Evolutionary conservation across 805 yeast genomes (phyloP).

Genomic region (Phaffomyces opuntiae): DNA sequence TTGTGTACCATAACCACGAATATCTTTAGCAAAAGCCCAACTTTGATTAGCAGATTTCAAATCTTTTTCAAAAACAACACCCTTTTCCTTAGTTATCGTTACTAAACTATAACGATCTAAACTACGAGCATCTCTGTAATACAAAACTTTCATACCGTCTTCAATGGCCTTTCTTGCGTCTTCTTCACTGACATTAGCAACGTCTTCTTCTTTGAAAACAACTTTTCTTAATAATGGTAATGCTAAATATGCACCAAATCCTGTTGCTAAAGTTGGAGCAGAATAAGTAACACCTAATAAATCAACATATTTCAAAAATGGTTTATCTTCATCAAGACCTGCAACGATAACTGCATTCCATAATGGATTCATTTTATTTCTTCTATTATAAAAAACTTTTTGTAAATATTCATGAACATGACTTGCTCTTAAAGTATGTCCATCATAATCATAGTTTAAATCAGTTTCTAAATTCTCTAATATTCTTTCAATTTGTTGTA

Average conservation of each 20-base stretch:
- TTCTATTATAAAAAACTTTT: conserved; percentile 75
- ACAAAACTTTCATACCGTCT: conserved; percentile 89
- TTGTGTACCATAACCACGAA: conserved; percentile 85
- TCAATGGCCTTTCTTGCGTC: conserved; percentile 72
- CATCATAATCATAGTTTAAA: conserved; percentile 68
- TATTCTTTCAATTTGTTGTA: conserved; percentile 72
- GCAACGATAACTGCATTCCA: conserved; percentile 95
- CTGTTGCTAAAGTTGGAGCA: conserved; percentile 88
- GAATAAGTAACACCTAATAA: conserved; percentile 86
- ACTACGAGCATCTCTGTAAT: conserved; percentile 94
- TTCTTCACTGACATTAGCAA: conserved; percentile 56
- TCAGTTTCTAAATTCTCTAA: conserved; percentile 76
- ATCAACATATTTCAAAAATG: conserved; percentile 82
- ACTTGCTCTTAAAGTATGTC: conserved; percentile 70
- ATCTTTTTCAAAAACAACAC: conserved; percentile 58
- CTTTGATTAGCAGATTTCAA: conserved; percentile 67
- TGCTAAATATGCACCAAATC: conserved; percentile 94
- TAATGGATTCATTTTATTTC: conserved; percentile 90
- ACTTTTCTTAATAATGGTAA: conserved; percentile 82
- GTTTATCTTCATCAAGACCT: conserved; percentile 69
- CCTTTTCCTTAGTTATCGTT: conserved; percentile 57
- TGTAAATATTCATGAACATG: conserved; percentile 85
- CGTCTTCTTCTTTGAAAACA: conserved; percentile 75
- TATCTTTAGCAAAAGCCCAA: conserved; percentile 86
- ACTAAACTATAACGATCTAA: conserved; percentile 79